Conservation (phyloP, 2,329 filamentous ascomycete genomes). For the Sphaerulina vaccinii region DNA sequence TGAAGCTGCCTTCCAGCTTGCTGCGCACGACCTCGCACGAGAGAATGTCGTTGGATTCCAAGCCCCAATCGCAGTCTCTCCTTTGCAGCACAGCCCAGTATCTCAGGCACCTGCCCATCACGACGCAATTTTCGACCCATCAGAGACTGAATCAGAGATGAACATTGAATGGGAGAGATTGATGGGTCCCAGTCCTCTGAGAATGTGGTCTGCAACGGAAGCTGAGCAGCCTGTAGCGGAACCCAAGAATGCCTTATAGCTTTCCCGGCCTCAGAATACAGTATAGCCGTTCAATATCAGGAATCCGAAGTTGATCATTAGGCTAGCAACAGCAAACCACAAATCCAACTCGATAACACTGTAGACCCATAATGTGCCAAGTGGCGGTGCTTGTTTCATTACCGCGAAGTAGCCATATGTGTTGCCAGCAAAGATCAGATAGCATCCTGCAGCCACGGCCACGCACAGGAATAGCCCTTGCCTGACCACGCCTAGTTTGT, state of each 20-base stretch:
- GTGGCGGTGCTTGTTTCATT: constrained; percentile 86
- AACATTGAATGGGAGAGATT: constrained; percentile 1
- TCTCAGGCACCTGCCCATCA: neutral
- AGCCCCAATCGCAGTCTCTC: neutral
- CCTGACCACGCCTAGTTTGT: constrained; percentile 45
- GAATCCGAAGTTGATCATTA: constrained; percentile 52
- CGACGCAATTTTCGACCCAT: neutral
- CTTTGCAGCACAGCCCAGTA: neutral
- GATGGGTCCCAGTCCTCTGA: neutral
- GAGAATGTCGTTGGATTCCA: neutral
- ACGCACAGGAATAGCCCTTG: constrained; percentile 62
- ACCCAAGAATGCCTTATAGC: neutral
- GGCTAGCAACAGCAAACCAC: constrained; percentile 59
- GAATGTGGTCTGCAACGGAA: neutral
- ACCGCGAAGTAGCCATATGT: constrained; percentile 76
- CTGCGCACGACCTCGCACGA: neutral
- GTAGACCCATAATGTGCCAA: constrained; percentile 93
- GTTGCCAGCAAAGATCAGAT: constrained; percentile 80
- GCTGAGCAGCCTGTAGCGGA: neutral
- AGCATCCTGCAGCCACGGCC: constrained; percentile 67
- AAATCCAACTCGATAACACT: constrained; percentile 82
- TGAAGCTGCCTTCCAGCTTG: neutral
- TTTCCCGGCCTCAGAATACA: constrained; percentile 22
- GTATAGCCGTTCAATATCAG: constrained; percentile 56
- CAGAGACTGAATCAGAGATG: neutral